phyloP scores from a whole-genome alignment of 495 filamentous ascomycete species.

The Hypoxylon fuscum region DNA sequence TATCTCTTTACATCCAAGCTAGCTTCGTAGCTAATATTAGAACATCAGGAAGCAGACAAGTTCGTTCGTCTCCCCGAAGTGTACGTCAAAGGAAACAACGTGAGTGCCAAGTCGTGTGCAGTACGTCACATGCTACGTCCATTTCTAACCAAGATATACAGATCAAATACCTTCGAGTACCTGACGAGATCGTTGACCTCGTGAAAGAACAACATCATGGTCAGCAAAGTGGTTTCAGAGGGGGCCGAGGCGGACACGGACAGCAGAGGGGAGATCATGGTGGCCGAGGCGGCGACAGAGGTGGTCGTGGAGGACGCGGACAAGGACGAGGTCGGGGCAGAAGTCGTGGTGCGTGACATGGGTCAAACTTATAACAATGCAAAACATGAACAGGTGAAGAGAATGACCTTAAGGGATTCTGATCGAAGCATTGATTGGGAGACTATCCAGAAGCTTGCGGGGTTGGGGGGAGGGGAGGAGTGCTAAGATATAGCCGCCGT shows the following conservation, averaged over 20 bases:
- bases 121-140: background rate
- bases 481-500: conserved; percentile 11
- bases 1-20: background rate
- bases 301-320: conserved; percentile 60
- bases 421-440: background rate
- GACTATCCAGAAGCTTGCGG: conserved; percentile 1
- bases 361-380: conserved; percentile 2
- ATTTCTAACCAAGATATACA: conserved; percentile 46
- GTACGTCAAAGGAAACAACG: conserved; percentile 96
- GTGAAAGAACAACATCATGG: conserved; percentile 89
- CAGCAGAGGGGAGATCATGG: conserved; percentile 70
- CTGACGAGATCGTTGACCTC: conserved; percentile 92
- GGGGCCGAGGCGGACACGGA: conserved; percentile 71
- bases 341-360: conserved; percentile 50
- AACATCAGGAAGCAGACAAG: conserved; percentile 79
- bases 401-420: background rate
- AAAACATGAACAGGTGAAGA: background rate
- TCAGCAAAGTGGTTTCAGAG: conserved; percentile 65
- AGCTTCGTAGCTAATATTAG: conserved; percentile 14
- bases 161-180: conserved; percentile 98
- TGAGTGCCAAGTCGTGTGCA: conserved; percentile 51
- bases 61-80: conserved; percentile 92
- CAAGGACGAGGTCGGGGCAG: conserved; percentile 64
- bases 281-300: conserved; percentile 62
- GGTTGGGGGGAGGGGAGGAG: background rate